Base-by-base conservation (phyloP, 306 rosid genomes). In the Prunus persica region DNA sequence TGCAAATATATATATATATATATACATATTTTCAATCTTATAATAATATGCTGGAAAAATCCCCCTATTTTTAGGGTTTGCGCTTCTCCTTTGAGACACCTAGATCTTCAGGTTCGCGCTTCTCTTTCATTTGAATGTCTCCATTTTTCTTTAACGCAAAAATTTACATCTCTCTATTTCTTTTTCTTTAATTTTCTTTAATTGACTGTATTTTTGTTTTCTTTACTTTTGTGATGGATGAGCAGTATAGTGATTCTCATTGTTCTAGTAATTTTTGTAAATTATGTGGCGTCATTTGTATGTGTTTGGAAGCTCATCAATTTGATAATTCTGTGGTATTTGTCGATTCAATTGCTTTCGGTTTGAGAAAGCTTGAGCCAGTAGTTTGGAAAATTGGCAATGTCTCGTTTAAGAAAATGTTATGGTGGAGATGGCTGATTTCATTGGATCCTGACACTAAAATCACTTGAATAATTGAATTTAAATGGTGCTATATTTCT, bases 41-140 rank as follows among this genome's bases (percentile, higher is more conserved):
- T 52, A 52, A 52, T 52, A 15, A 24, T 25, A 11, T 5, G 38
- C 16, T 60, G 38, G 18, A 24, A 60, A 60, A 24, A 25, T 25
- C 65, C 65, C 76, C 22, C 67, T 56, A 24, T 9, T 73, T 58
- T 30, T 72, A 72, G 76, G 76, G 76, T 72, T 72, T 22, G 65
- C 38, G 55, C 11, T 25, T 38, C 76, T 47, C 46, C 68, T 15
- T 58, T 10, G 2, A 24, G 5, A 10, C 41, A 73, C 16, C 76
- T 73, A 20, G 11, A 50, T 43, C 66, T 14, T 22, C 56, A 58
- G 76, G 76, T 72, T 27, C 2, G 56, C 66, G 3, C 76, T 72
- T 11, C 34, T 11, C 28, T 56, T 47, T 72, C 41, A 34, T 0
- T 15, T 72, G 5, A 20, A 8, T 3, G 22, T 38, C 52, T 38